Evolutionary conservation across 768 basidiomycete species (phyloP).

Genomic region (Calvatia gigantea): DNA sequence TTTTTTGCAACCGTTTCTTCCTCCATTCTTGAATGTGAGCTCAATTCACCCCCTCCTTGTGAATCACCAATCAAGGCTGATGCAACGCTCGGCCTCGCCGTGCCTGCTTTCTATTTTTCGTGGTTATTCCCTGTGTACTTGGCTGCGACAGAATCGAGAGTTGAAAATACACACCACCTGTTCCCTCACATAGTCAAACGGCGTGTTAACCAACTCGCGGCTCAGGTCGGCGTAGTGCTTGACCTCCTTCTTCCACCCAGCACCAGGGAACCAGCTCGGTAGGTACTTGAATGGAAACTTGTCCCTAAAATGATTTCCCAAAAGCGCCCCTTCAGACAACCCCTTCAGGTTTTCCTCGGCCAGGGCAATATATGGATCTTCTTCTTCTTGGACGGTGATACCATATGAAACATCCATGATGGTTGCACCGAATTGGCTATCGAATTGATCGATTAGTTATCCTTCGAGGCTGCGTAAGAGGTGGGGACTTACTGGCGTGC

Average conservation of each 20-base stretch:
- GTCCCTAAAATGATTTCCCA: conserved; percentile 34
- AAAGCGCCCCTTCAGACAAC: conserved; percentile 23
- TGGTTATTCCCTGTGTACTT: background rate
- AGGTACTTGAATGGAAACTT: conserved; percentile 29
- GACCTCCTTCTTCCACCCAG: conserved; percentile 34
- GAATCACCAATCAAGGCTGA: conserved; percentile 2
- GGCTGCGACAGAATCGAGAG: background rate
- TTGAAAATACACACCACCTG: conserved; percentile 23
- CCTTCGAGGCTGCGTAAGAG: too few species aligned
- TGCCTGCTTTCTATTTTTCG: conserved; percentile 4
- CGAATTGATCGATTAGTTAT: background rate
- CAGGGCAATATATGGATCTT: conserved; percentile 31
- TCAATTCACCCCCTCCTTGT: background rate
- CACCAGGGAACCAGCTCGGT: conserved; percentile 36
- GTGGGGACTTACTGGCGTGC: conserved; percentile 39
- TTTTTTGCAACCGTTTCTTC: conserved; percentile 10
- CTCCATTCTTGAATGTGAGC: background rate
- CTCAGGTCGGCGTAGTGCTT: conserved; percentile 23
- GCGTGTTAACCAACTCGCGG: conserved; percentile 27
- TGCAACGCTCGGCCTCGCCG: conserved; percentile 2
- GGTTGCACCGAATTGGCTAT: conserved; percentile 30
- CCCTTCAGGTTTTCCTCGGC: conserved; percentile 26
- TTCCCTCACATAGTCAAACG: conserved; percentile 27
- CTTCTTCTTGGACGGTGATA: conserved; percentile 21
- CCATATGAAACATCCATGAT: conserved; percentile 33